A percentile compares a stretch with the other conserved stretches of the same genome.
phyloP scores from a whole-genome alignment of 2,329 filamentous ascomycete genomes.

The Fusarium graminum region DNA sequence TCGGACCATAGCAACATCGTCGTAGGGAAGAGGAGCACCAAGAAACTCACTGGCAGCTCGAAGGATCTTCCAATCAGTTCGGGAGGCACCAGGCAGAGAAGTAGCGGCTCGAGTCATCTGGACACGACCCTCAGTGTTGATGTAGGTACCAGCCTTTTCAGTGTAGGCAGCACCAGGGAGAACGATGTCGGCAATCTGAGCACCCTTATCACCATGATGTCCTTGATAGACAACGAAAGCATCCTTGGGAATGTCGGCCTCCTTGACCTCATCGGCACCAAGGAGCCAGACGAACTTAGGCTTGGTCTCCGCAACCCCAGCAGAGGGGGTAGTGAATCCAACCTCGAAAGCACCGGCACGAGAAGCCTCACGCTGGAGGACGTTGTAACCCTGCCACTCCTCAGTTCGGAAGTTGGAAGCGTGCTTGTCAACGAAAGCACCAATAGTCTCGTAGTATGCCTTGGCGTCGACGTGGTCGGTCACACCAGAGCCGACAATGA shows the following conservation, averaged over 20 bases:
- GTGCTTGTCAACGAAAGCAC: constrained; percentile 93
- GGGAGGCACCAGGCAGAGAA: constrained; percentile 86
- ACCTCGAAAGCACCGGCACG: constrained; percentile 95
- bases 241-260: constrained; percentile 90
- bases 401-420: constrained; percentile 85
- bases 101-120: constrained; percentile 94
- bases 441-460: constrained; percentile 91
- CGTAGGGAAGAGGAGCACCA: constrained; percentile 87
- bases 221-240: constrained; percentile 98
- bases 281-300: constrained; percentile 98
- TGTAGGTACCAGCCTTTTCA: constrained; percentile 94
- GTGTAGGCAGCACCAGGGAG: constrained; percentile 96
- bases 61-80: constrained; percentile 99
- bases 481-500: constrained; percentile 92
- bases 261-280: constrained; percentile 90
- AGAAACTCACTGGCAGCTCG: constrained; percentile 93
- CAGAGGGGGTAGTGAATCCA: constrained; percentile 89
- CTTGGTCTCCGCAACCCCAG: constrained; percentile 83
- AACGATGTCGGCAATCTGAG: constrained; percentile 91
- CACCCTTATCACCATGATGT: constrained; percentile 94
- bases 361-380: constrained; percentile 93
- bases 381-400: constrained; percentile 98
- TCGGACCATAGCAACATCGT: constrained; percentile 88
- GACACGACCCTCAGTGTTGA: constrained; percentile 97
- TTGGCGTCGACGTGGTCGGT: constrained; percentile 93